Evolutionary conservation across 805 yeast genomes (phyloP).

Genomic region (Saccharomycopsis sp.): DNA sequence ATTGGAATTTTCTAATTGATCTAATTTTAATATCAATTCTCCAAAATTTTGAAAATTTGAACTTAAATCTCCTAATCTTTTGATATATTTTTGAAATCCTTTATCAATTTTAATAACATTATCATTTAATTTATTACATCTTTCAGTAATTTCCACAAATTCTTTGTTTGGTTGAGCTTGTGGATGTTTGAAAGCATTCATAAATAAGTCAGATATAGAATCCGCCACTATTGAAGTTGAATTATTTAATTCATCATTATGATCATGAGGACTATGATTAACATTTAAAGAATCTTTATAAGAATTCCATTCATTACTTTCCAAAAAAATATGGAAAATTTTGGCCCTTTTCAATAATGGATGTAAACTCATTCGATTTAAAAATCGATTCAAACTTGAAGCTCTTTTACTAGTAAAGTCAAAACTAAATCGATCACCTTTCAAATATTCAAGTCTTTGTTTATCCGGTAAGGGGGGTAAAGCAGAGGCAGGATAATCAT

Average conservation of each 20-base stretch:
- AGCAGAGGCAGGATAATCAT: constrained; percentile 76
- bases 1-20: constrained; percentile 40
- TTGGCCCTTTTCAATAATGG: constrained; percentile 61
- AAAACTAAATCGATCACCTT: constrained; percentile 83
- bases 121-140: constrained; percentile 75
- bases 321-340: constrained; percentile 59
- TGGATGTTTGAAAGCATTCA: constrained; percentile 78
- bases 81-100: constrained; percentile 61
- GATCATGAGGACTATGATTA: constrained; percentile 19
- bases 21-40: constrained; percentile 56
- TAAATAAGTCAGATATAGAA: constrained; percentile 77
- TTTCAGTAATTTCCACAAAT: constrained; percentile 72
- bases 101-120: constrained; percentile 71
- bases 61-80: constrained; percentile 62
- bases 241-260: constrained; percentile 34
- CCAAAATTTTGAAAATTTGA: constrained; percentile 65
- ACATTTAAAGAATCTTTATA: constrained; percentile 41
- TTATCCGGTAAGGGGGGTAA: constrained; percentile 94
- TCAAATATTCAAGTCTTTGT: constrained; percentile 80
- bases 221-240: constrained; percentile 30
- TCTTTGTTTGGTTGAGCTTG: constrained; percentile 54
- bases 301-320: constrained; percentile 64
- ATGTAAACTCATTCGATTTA: constrained; percentile 64
- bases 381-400: constrained; percentile 66
- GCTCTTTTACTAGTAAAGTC: constrained; percentile 81